phyloP scores from a whole-genome alignment of 352 stramenopile genomes.

The Phytophthora hibernalis region DNA sequence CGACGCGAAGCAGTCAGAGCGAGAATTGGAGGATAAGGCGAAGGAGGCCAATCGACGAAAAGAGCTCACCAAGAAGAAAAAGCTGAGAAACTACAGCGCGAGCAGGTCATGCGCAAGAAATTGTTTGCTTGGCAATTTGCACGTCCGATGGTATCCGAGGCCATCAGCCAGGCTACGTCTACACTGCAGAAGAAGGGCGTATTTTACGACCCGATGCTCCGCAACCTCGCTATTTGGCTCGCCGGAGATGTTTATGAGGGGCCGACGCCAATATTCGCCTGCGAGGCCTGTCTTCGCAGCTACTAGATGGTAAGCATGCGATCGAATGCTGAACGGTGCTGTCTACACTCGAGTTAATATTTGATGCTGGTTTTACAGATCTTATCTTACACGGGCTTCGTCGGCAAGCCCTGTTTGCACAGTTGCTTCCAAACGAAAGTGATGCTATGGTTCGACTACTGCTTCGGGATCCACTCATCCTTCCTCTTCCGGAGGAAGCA shows the following conservation, averaged over 20 bases:
- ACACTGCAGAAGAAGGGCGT: constrained; percentile 57
- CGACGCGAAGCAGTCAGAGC: constrained; percentile 49
- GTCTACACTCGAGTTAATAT: not conserved
- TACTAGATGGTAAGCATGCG: constrained; percentile 55
- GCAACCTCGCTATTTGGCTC: constrained; percentile 58
- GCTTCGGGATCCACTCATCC: constrained; percentile 52
- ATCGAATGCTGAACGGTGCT: constrained; percentile 1
- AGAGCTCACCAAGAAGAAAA: constrained; percentile 58
- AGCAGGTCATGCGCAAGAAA: constrained; percentile 60
- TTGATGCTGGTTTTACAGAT: constrained; percentile 33
- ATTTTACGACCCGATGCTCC: constrained; percentile 72
- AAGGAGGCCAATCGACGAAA: constrained; percentile 59
- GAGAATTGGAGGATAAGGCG: constrained; percentile 59
- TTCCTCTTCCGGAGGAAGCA: constrained; percentile 29
- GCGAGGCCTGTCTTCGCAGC: constrained; percentile 32
- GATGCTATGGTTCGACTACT: constrained; percentile 60
- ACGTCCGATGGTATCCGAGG: constrained; percentile 49
- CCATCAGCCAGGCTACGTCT: constrained; percentile 36
- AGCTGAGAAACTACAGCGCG: constrained; percentile 44
- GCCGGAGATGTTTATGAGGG: constrained; percentile 45
- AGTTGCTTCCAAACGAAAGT: constrained; percentile 49
- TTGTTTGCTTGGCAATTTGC: constrained; percentile 69
- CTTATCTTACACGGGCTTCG: constrained; percentile 54
- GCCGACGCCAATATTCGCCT: constrained; percentile 57
- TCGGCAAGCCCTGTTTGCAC: constrained; percentile 53